A percentile compares a stretch with the other conserved stretches of the same genome.
phyloP scores from a whole-genome alignment of 1,284 basidiomycete genomes.

The Heimioporus retisporus region DNA sequence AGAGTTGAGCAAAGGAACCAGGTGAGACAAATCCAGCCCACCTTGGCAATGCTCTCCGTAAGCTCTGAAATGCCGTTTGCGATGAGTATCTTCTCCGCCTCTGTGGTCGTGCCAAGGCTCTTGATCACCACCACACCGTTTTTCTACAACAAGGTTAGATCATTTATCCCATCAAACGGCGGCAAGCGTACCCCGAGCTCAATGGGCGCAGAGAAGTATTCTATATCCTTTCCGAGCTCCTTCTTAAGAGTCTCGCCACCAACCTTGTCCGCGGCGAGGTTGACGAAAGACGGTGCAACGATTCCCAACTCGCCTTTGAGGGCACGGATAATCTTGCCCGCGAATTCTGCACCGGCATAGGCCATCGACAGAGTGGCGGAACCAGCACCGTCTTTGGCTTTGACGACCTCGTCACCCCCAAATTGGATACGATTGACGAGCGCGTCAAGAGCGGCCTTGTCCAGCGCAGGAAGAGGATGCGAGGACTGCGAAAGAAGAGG shows the following conservation, averaged over 20 bases:
- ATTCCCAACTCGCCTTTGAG: constrained; percentile 91
- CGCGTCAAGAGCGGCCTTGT: constrained; percentile 57
- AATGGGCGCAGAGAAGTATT: constrained; percentile 88
- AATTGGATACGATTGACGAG: constrained; percentile 77
- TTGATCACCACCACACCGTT: constrained; percentile 88
- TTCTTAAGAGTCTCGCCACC: constrained; percentile 72
- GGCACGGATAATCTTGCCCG: constrained; percentile 85
- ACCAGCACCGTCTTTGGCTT: constrained; percentile 92
- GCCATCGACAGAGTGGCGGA: constrained; percentile 94
- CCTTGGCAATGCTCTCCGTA: constrained; percentile 82
- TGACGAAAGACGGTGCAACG: constrained; percentile 87
- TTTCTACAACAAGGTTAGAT: constrained; percentile 51
- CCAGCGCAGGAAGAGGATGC: constrained; percentile 62
- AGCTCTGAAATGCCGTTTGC: constrained; percentile 88
- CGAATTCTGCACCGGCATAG: constrained; percentile 91
- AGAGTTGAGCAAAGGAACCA: constrained; percentile 2
- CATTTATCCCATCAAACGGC: constrained; percentile 10
- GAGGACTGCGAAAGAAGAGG: constrained; percentile 95
- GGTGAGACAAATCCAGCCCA: constrained; percentile 28
- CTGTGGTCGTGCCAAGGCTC: constrained; percentile 79
- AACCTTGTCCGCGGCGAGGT: constrained; percentile 80
- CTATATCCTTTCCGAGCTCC: constrained; percentile 74
- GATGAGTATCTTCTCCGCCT: constrained; percentile 81
- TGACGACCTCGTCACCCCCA: constrained; percentile 95
- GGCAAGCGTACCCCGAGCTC: constrained; percentile 82